Evolutionary conservation across 2,329 filamentous ascomycete genomes (phyloP).

Genomic region (Epichloe gansuensis): DNA sequence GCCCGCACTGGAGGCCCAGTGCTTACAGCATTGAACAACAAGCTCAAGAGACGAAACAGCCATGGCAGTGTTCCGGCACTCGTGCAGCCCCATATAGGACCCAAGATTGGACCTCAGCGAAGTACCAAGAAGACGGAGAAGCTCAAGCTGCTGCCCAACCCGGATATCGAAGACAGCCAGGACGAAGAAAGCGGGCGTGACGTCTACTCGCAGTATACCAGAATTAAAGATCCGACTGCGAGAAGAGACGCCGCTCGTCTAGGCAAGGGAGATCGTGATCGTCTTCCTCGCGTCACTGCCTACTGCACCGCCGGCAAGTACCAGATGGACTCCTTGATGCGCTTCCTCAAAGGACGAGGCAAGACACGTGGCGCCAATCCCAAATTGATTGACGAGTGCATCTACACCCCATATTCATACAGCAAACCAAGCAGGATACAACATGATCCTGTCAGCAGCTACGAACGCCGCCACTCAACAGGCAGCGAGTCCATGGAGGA

Average conservation of each 20-base stretch:
- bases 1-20: conserved; percentile 37
- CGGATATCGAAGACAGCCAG: conserved; percentile 60
- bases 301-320: conserved; percentile 94
- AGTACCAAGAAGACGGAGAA: conserved; percentile 95
- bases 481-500: conserved; percentile 45
- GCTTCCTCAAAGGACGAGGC: conserved; percentile 74
- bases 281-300: conserved; percentile 81
- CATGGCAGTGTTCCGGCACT: conserved; percentile 41
- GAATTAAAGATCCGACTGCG: conserved; percentile 93
- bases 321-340: conserved; percentile 77
- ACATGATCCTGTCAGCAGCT: conserved; percentile 28
- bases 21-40: conserved; percentile 74
- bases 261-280: conserved; percentile 82
- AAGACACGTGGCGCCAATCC: conserved; percentile 70
- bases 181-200: conserved; percentile 91
- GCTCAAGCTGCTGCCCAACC: conserved; percentile 89
- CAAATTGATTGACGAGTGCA: conserved; percentile 93
- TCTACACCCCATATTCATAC: conserved; percentile 90
- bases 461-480: conserved; percentile 63
- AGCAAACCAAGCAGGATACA: conserved; percentile 26
- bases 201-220: conserved; percentile 94
- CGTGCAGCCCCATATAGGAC: conserved; percentile 22
- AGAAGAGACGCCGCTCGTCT: conserved; percentile 81
- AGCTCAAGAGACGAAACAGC: conserved; percentile 75
- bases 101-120: conserved; percentile 85